Conservation (phyloP, 345 rosid genomes). For the Populus euphratica region DNA sequence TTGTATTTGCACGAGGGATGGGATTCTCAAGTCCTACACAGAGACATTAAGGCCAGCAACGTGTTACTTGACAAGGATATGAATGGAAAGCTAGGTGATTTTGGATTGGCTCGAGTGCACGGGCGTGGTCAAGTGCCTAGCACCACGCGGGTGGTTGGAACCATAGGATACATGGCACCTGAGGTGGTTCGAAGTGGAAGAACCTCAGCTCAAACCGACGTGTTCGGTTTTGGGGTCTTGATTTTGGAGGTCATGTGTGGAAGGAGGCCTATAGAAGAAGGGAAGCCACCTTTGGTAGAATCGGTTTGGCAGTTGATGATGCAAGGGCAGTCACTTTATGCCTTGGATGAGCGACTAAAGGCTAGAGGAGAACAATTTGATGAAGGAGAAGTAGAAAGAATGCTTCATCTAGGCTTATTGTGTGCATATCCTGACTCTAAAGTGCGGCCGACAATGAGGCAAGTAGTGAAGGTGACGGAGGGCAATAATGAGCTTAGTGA, state of each 20-base stretch:
- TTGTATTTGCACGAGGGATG: constrained; percentile 72
- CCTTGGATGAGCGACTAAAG: constrained; percentile 43
- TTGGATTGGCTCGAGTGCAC: constrained; percentile 72
- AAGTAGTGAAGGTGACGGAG: constrained; percentile 58
- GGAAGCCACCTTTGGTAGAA: constrained; percentile 42
- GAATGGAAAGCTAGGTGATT: constrained; percentile 70
- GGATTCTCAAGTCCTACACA: constrained; percentile 66
- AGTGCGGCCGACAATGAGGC: constrained; percentile 69
- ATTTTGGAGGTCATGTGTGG: constrained; percentile 55
- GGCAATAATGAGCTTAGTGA: constrained; percentile 43
- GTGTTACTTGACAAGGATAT: constrained; percentile 70
- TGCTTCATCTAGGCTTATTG: constrained; percentile 56
- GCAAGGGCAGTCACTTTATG: constrained; percentile 41
- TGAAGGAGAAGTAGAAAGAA: constrained; percentile 42
- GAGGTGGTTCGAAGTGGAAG: constrained; percentile 49
- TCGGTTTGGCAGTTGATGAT: constrained; percentile 40
- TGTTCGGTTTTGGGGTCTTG: constrained; percentile 48
- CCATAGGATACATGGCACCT: constrained; percentile 76
- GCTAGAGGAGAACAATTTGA: constrained; percentile 28
- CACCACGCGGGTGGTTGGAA: constrained; percentile 70
- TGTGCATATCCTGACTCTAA: constrained; percentile 60
- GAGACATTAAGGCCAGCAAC: constrained; percentile 83
- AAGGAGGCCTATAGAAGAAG: constrained; percentile 51
- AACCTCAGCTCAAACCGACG: constrained; percentile 43
- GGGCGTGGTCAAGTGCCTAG: constrained; percentile 49